Base-by-base conservation (phyloP, 2,329 filamentous ascomycete genomes). In the Apiospora malaysiana region DNA sequence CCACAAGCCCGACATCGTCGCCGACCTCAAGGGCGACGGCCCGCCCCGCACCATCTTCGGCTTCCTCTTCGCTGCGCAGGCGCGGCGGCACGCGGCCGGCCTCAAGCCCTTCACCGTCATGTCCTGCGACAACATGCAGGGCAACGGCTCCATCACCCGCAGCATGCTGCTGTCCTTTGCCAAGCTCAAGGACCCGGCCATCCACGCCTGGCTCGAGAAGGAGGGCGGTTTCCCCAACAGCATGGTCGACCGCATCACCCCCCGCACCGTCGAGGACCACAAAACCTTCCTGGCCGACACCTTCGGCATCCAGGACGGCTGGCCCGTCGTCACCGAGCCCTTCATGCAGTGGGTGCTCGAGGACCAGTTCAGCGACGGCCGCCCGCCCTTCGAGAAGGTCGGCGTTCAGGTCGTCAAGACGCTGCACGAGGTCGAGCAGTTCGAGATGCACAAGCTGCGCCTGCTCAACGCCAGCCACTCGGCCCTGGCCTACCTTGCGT, bases 81-180 rank as follows among this genome's bases (percentile, higher is more conserved):
- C 80, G 21, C 79, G 82, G 68, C 86, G 86, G 68, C 80, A 83
- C 75, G 75, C 78, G 70, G 78, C 81, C 65, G 85, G 85, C 3
- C 82, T 86, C 66, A 84, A 82, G 77, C 86, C 86, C 63, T 88
- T 88, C 78, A 88, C 86, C 73, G 85, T 88, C 42, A 75, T 88
- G 76, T 88, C 86, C 4, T 88, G 86, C 76, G 86, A 88, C 77
- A 88, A 88, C 80, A 88, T 88, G 85, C 85, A 87, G 80, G 86
- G 86, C 81, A 88, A 88, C 77, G 86, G 86, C 69, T 79, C 83
- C 77, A 87, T 88, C 78, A 85, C 85, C 7, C 84, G 85, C 46
- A 75, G 81, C 77, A 88, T 88, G 86, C 84, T 88, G 46, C 76
- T 80, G 73, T 83, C 85, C 1, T 88, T 87, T 74, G 86, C 86